Base-by-base conservation (phyloP, 345 rosid genomes). In the Noccaea caerulescens region DNA sequence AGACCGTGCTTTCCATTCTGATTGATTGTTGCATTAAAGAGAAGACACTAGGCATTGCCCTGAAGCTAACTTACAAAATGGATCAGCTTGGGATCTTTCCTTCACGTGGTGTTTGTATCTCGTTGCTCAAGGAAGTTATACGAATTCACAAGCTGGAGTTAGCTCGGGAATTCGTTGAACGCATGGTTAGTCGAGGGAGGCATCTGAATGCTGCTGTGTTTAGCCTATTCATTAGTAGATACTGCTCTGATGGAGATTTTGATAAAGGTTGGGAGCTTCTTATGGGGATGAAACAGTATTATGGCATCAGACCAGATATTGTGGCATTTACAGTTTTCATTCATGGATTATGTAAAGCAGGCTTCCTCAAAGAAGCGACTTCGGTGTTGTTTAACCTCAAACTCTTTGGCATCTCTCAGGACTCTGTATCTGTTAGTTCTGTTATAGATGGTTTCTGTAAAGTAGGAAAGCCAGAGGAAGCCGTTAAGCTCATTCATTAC, bases 381-480 rank as follows among this genome's bases (percentile, higher is more conserved):
- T 81, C 76, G 6, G 27, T 80, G 1, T 60, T 82, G 77, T 84
- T 80, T 56, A 80, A 82, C 36, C 72, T 82, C 49, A 61, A 52
- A 49, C 72, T 57, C 76, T 71, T 71, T 59, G 83, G 83, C 9
- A 50, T 82, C 73, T 75, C 66, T 41, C 79, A 60, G 38, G 86
- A 84, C 75, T 79, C 73, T 52, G 86, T 84, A 41, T 79, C 78
- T 10, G 47, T 80, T 39, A 82, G 82, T 66, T 77, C 82, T 39
- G 77, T 84, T 14, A 50, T 80, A 8, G 84, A 84, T 18, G 80
- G 80, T 45, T 80, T 76, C 72, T 80, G 84, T 72, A 80, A 82
- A 39, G 55, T 55, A 33, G 83, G 81, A 32, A 80, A 73, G 20
- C 74, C 69, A 69, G 78, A 75, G 44, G 68, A 80, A 80, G 86